Evolutionary conservation across 805 yeast genomes (phyloP), one percentile per base, ranked within the genome.

Genomic region (Saturnispora gosingensis): DNA sequence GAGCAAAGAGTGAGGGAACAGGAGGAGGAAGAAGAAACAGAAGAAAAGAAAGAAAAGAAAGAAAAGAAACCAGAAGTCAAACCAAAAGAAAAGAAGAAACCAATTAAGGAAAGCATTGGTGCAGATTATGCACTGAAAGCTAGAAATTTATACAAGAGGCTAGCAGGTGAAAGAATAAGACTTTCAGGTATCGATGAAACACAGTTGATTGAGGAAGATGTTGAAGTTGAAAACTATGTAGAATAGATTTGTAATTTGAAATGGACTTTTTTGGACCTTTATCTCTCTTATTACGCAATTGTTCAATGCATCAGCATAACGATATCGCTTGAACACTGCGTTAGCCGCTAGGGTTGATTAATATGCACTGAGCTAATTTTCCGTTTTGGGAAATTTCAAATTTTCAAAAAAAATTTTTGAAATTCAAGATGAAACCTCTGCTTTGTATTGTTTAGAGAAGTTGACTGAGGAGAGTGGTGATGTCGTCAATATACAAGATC

Each of bases 141-240:
- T 2, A 35, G 54, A 24, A 42, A 52, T 11, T 20, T 58, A 2
- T 54, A 53, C 20, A 16, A 46, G 24, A n/a, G 49, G 2, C 32
- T 58, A 8, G 38, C 43, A 1, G 53, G 46, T 1, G 51, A 49
- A 15, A 32, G 25, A 0, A 20, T 54, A 15, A 16, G n/a, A 11
- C 20, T 55, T 15, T 25, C 35, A 3, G 46, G 45, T 5, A 18
- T 58, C 24, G 54, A 48, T 20, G 48, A 49, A 46, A 46, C 45
- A 1, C 16, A 45, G 24, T 18, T 53, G 10, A 18, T 40, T 11
- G 54, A 54, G 16, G 58, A 58, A 28, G 57, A 54, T 13, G 59
- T 58, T 13, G 56, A 58, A 8, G 59, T 57, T 13, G 50, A 51
- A 13, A 55, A 58, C 7, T 51, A 46, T 36, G 55, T 55, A 25